Evolutionary conservation across 208 protist species (phyloP).

Genomic region (Naegleria fowleri): DNA sequence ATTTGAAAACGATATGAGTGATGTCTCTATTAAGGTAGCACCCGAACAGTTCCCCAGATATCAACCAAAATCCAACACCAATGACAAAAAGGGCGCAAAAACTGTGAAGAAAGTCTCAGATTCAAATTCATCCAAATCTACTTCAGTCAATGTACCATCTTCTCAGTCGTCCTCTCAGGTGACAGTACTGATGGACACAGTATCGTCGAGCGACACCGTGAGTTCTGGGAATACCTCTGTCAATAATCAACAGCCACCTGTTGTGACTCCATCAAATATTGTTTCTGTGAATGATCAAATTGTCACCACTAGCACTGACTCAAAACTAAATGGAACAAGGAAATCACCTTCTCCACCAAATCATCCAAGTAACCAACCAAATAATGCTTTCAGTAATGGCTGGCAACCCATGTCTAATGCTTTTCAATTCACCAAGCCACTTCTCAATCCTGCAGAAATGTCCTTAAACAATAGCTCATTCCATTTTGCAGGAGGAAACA

Average conservation of each 20-base stretch:
- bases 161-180: not conserved
- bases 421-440: not conserved
- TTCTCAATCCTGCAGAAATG: not conserved
- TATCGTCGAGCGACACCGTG: not conserved
- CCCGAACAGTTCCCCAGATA: not conserved
- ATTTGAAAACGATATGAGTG: not conserved
- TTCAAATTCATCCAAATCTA: not conserved
- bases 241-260: not conserved
- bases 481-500: not conserved
- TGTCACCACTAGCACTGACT: not conserved
- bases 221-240: not conserved
- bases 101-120: not conserved
- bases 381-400: not conserved
- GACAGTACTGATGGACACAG: not conserved
- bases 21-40: not conserved
- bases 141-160: not conserved
- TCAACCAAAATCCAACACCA: not conserved
- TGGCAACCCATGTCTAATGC: not conserved
- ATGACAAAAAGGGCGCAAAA: not conserved
- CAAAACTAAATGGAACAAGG: not conserved
- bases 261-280: no score
- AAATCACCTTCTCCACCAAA: not conserved
- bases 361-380: not conserved
- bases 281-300: not conserved
- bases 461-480: not conserved